phyloP scores from a whole-genome alignment of 1,284 basidiomycete species.

The Wolfiporia cocos region DNA sequence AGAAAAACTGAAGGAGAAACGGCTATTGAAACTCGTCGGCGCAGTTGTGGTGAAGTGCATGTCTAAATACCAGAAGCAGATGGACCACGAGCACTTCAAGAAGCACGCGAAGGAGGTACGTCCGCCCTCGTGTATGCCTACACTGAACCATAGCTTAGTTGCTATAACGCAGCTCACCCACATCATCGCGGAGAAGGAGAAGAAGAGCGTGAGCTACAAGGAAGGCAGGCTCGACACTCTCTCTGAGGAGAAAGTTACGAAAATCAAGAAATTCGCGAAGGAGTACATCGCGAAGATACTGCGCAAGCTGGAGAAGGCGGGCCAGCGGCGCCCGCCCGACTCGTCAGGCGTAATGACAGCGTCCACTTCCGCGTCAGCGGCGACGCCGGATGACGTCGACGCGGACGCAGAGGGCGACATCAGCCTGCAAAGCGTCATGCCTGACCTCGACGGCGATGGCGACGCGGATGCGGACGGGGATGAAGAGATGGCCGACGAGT shows the following conservation, averaged over 20 bases:
- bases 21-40: conserved; percentile 79
- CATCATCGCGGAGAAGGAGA: conserved; percentile 88
- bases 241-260: conserved; percentile 80
- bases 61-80: conserved; percentile 80
- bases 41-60: conserved; percentile 88
- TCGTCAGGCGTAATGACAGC: conserved; percentile 3
- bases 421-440: no score
- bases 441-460: conserved; percentile 15
- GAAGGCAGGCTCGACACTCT: conserved; percentile 68
- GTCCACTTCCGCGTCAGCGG: conserved; percentile 11
- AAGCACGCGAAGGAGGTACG: conserved; percentile 89
- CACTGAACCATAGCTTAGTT: conserved; percentile 17
- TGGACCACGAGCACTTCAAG: conserved; percentile 90
- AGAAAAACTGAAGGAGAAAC: conserved; percentile 76
- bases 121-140: conserved; percentile 1
- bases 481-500: conserved; percentile 11
- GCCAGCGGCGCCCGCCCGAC: conserved; percentile 10
- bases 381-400: conserved; percentile 9
- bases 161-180: conserved; percentile 55
- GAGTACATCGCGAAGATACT: conserved; percentile 77
- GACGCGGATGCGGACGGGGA: conserved; percentile 5
- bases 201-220: conserved; percentile 76
- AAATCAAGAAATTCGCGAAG: conserved; percentile 93
- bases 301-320: conserved; percentile 50
- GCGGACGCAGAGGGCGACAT: conserved; percentile 15